Conservation (phyloP, 192 early-diverging fungal species). For the Mortierella antarctica region DNA sequence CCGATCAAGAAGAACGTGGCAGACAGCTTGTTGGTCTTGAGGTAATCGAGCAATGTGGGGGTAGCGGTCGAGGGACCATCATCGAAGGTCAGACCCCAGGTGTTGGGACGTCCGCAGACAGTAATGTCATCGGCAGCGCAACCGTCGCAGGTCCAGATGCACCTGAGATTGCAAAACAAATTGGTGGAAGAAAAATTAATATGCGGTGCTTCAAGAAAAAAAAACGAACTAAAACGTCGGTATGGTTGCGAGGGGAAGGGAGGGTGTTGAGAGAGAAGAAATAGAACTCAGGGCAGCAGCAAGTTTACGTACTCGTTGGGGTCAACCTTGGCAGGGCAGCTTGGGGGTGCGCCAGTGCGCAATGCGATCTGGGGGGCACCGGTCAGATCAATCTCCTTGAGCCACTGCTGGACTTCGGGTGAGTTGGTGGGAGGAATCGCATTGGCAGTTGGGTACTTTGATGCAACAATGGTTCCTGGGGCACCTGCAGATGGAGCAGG, state of each 20-base stretch:
- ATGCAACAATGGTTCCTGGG: slow-evolving; percentile 30
- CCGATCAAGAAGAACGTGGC: slow-evolving; percentile 74
- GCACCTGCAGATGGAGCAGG: slow-evolving; percentile 2
- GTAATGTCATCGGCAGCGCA: slow-evolving; percentile 57
- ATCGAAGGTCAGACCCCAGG: slow-evolving; percentile 72
- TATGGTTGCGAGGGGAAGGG: slow-evolving; percentile 23
- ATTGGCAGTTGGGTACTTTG: slow-evolving; percentile 43
- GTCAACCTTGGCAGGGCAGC: slow-evolving; percentile 11
- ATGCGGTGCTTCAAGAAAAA: neutral
- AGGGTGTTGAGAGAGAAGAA: slow-evolving; percentile 16
- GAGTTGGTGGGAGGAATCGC: slow-evolving; percentile 44
- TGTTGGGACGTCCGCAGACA: slow-evolving; percentile 49
- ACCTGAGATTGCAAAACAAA: slow-evolving; percentile 26
- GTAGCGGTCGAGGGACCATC: slow-evolving; percentile 69
- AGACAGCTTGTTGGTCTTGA: slow-evolving; percentile 58
- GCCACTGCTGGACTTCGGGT: slow-evolving; percentile 52
- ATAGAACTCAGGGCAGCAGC: too few species aligned
- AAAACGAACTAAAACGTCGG: neutral
- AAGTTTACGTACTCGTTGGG: neutral
- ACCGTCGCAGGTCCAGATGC: slow-evolving; percentile 61
- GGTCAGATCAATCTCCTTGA: slow-evolving; percentile 61
- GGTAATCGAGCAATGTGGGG: slow-evolving; percentile 59
- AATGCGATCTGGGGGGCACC: slow-evolving; percentile 49
- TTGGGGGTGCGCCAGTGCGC: slow-evolving; percentile 16
- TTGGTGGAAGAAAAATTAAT: neutral